Conservation (phyloP, 352 stramenopile species). For the Stramenopiles sp. region DNA sequence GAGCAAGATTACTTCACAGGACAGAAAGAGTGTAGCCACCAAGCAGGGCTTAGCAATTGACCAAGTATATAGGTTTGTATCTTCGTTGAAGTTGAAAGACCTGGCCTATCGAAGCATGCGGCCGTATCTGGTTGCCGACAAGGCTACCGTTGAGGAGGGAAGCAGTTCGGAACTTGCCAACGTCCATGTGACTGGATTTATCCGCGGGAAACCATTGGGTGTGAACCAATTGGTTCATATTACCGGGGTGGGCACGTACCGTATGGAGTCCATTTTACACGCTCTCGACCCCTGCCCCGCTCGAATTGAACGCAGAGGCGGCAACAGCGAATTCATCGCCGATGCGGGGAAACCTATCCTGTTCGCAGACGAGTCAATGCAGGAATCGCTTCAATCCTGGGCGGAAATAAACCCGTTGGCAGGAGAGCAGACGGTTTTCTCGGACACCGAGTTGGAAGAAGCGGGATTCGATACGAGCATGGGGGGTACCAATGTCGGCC, state of each 20-base stretch:
- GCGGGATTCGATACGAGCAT: conserved; percentile 33
- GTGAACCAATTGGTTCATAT: conserved; percentile 90
- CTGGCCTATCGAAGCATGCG: too few species aligned
- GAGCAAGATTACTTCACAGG: too few species aligned
- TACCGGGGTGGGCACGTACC: conserved; percentile 79
- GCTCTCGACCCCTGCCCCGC: conserved; percentile 17
- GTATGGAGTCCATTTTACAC: conserved; percentile 46
- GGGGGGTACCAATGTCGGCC: too few species aligned
- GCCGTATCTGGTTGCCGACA: too few species aligned
- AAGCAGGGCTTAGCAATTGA: too few species aligned
- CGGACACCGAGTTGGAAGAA: conserved; percentile 77
- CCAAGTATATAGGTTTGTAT: too few species aligned
- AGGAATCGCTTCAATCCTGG: conserved; percentile 55
- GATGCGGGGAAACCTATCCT: background rate
- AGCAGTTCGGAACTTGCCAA: too few species aligned
- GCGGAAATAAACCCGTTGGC: conserved; percentile 77
- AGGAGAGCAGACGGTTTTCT: conserved; percentile 92
- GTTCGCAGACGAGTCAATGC: conserved; percentile 26
- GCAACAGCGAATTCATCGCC: background rate
- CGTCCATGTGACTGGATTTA: conserved; percentile 78
- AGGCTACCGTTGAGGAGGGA: too few species aligned
- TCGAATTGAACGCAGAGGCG: background rate
- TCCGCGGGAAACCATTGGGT: conserved; percentile 75
- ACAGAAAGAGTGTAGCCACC: too few species aligned
- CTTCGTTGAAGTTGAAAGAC: too few species aligned